Percentiles rank a stretch among this genome's conserved stretches.
phyloP scores from a whole-genome alignment of 2,329 filamentous ascomycete species.

The Neofusicoccum sp. region DNA sequence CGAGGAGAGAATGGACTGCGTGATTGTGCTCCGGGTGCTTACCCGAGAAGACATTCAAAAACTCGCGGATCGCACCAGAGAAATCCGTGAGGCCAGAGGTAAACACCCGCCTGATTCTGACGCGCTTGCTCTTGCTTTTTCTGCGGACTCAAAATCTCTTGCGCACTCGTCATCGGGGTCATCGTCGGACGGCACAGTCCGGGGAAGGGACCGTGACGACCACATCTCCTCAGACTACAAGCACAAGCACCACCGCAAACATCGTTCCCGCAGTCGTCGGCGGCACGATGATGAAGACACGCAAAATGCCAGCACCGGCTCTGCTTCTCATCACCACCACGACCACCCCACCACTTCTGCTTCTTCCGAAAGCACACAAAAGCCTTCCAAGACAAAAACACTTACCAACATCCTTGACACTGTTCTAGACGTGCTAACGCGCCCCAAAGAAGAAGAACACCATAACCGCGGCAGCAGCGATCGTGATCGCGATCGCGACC shows the following conservation, averaged over 20 bases:
- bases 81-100: slow-evolving; percentile 63
- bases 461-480: background rate
- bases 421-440: slow-evolving; percentile 17
- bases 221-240: slow-evolving; percentile 4
- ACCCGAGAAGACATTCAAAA: slow-evolving; percentile 87
- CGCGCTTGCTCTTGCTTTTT: slow-evolving; percentile 9
- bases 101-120: slow-evolving; percentile 44
- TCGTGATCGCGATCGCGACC: background rate
- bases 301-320: background rate
- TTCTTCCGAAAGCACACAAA: slow-evolving; percentile 4
- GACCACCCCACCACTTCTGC: slow-evolving; percentile 1
- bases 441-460: slow-evolving; percentile 20
- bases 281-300: background rate
- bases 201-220: background rate
- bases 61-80: slow-evolving; percentile 78
- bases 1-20: slow-evolving; percentile 89
- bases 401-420: slow-evolving; percentile 7
- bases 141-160: slow-evolving; percentile 1
- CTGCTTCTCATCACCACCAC: background rate
- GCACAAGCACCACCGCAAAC: slow-evolving; percentile 4
- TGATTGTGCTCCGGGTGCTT: slow-evolving; percentile 87
- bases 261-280: background rate
- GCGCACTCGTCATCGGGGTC: slow-evolving; percentile 8
- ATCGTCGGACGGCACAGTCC: background rate
- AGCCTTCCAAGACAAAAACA: background rate